Percentiles rank a stretch among this genome's conserved stretches.
phyloP scores from a whole-genome alignment of 805 yeast species.

The Ogataea pignaliae region DNA sequence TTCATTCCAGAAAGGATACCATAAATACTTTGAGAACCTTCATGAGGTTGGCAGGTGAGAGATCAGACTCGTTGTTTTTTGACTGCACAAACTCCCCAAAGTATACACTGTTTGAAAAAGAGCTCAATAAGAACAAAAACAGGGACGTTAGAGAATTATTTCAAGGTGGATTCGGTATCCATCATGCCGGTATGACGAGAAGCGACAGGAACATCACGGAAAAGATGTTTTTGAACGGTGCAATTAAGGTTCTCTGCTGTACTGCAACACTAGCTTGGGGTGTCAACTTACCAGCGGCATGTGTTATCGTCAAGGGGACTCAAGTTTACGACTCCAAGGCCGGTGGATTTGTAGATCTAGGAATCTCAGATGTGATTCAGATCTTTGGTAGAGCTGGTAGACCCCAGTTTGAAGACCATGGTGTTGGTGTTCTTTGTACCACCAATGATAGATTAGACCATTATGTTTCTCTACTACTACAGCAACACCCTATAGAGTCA shows the following conservation, averaged over 20 bases:
- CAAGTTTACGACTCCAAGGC: slow-evolving; percentile 91
- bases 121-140: slow-evolving; percentile 66
- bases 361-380: slow-evolving; percentile 95
- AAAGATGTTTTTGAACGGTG: slow-evolving; percentile 78
- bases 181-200: slow-evolving; percentile 96
- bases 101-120: slow-evolving; percentile 49
- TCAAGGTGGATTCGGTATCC: slow-evolving; percentile 81
- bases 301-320: slow-evolving; percentile 93
- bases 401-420: slow-evolving; percentile 90
- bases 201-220: slow-evolving; percentile 88
- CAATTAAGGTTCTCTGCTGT: slow-evolving; percentile 85
- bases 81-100: slow-evolving; percentile 46
- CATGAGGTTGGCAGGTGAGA: slow-evolving; percentile 60
- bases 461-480: slow-evolving; percentile 81
- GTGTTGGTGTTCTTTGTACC: slow-evolving; percentile 90
- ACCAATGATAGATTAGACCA: slow-evolving; percentile 78
- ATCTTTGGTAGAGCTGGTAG: slow-evolving; percentile 99
- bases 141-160: slow-evolving; percentile 80
- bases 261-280: slow-evolving; percentile 99
- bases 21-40: slow-evolving; percentile 73
- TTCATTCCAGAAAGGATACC: slow-evolving; percentile 93
- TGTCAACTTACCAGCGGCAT: slow-evolving; percentile 97
- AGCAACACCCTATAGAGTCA: slow-evolving; percentile 96
- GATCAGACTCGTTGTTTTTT: slow-evolving; percentile 53
- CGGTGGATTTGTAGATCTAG: slow-evolving; percentile 92